Evolutionary conservation across 2,329 filamentous ascomycete species (phyloP).

Genomic region (Aspergillus jensenii): DNA sequence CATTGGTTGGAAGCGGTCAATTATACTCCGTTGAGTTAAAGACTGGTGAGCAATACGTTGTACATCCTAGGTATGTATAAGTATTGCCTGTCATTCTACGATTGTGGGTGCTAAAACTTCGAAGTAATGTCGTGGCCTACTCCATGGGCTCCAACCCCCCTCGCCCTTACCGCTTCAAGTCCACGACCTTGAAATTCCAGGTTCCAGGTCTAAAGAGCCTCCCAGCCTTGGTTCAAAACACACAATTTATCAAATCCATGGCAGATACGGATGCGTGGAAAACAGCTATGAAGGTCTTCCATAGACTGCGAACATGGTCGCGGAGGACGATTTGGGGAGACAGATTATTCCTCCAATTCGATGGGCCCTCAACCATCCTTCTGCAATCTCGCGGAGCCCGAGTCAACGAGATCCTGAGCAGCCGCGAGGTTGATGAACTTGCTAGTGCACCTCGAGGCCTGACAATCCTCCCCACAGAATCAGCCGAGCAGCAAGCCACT

Average conservation of each 20-base stretch:
- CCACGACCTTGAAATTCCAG: constrained; percentile 71
- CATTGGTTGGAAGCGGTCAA: constrained; percentile 81
- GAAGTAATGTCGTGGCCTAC: constrained; percentile 85
- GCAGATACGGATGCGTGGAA: constrained; percentile 73
- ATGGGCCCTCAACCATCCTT: constrained; percentile 80
- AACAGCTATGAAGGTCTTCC: constrained; percentile 62
- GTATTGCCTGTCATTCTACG: neutral
- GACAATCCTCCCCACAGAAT: constrained; percentile 58
- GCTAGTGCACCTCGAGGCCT: constrained; percentile 76
- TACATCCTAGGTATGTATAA: constrained; percentile 66
- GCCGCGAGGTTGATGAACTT: constrained; percentile 83
- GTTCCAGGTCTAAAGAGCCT: constrained; percentile 66
- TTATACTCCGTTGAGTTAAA: constrained; percentile 81
- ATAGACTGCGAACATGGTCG: constrained; percentile 71
- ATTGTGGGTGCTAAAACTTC: constrained; percentile 12
- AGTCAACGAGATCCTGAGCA: constrained; percentile 73
- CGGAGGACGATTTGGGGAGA: constrained; percentile 91
- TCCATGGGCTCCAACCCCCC: constrained; percentile 72
- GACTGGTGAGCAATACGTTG: constrained; percentile 84
- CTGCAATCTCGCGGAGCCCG: constrained; percentile 83
- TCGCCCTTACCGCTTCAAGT: constrained; percentile 82
- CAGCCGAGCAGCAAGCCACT: constrained; percentile 13
- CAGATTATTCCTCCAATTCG: constrained; percentile 84
- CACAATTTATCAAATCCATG: constrained; percentile 72
- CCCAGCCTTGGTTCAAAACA: constrained; percentile 63